These are phyloP conservation scores for Inga leiocalycina DNA, from an alignment of 306 rosid genomes.

Conservation along the genomic window DNA sequence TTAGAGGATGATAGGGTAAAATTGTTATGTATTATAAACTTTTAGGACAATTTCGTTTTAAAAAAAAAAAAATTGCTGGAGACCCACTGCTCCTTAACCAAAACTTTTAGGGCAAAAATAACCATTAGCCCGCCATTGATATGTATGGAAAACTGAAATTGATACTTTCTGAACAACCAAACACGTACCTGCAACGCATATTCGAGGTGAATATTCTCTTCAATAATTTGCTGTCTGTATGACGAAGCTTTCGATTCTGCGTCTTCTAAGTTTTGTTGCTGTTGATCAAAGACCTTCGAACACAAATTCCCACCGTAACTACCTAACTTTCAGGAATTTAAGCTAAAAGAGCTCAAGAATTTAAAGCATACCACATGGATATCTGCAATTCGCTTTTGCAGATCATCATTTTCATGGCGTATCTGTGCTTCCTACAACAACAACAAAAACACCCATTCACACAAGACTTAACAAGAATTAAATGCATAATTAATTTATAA, in stretches of 20 bases:
- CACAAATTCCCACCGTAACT: neutral
- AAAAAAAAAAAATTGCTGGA: too few relatives aligned
- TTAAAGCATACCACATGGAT: slow-evolving; percentile 70
- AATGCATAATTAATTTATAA: slow-evolving; percentile 6
- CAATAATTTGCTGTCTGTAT: slow-evolving; percentile 86
- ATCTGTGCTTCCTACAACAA: slow-evolving; percentile 71
- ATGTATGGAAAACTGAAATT: neutral
- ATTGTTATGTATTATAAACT: too few relatives aligned
- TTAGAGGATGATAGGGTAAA: too few relatives aligned
- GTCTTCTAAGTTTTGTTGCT: slow-evolving; percentile 58
- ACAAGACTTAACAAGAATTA: neutral
- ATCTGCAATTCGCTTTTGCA: slow-evolving; percentile 89
- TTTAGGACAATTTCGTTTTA: accelerated
- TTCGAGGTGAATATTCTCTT: slow-evolving; percentile 86
- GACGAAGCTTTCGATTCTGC: slow-evolving; percentile 61
- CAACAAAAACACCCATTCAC: neutral
- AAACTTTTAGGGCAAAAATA: too few relatives aligned
- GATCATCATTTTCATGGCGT: slow-evolving; percentile 71
- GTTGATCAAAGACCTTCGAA: slow-evolving; percentile 61
- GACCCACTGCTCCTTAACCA: too few relatives aligned
- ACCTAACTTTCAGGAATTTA: neutral
- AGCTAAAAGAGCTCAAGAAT: neutral
- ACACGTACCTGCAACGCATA: slow-evolving; percentile 55
- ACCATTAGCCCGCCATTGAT: neutral
- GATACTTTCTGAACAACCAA: neutral